Percentiles rank a stretch among this genome's conserved stretches.
Conservation (phyloP, 192 early-diverging fungal species). For the Linnemannia zychae region DNA sequence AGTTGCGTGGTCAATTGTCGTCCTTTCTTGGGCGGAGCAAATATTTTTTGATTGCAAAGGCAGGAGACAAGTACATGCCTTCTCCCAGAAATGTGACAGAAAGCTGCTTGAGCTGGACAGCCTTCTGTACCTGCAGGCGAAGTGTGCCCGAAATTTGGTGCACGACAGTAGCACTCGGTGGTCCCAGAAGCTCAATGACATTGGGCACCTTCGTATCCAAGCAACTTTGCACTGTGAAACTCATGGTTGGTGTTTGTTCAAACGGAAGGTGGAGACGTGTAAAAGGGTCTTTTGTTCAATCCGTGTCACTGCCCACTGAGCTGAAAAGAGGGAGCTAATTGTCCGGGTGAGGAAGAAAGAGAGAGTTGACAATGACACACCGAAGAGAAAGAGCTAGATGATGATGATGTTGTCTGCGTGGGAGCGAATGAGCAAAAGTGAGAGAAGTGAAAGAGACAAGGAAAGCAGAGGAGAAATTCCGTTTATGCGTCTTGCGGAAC, state of each 20-base stretch:
- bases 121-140: constrained; percentile 21
- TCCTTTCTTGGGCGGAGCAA: background rate
- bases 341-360: background rate
- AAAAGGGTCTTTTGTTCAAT: background rate
- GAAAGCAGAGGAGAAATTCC: background rate
- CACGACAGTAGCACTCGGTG: constrained; percentile 8
- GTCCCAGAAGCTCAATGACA: constrained; percentile 37
- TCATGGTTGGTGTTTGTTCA: background rate
- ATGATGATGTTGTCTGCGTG: background rate
- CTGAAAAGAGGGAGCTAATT: background rate
- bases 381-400: background rate
- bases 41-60: background rate
- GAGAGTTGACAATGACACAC: background rate
- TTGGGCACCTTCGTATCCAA: constrained; percentile 40
- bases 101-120: constrained; percentile 45
- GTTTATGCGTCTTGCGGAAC: background rate
- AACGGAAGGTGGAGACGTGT: background rate
- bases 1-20: background rate
- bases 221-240: constrained; percentile 24
- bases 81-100: constrained; percentile 26
- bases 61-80: constrained; percentile 11
- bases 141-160: constrained; percentile 37
- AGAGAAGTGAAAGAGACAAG: background rate
- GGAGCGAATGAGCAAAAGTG: background rate
- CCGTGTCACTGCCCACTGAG: background rate